phyloP scores from a whole-genome alignment of 164 flowering plant species.

The Amborella trichopoda region DNA sequence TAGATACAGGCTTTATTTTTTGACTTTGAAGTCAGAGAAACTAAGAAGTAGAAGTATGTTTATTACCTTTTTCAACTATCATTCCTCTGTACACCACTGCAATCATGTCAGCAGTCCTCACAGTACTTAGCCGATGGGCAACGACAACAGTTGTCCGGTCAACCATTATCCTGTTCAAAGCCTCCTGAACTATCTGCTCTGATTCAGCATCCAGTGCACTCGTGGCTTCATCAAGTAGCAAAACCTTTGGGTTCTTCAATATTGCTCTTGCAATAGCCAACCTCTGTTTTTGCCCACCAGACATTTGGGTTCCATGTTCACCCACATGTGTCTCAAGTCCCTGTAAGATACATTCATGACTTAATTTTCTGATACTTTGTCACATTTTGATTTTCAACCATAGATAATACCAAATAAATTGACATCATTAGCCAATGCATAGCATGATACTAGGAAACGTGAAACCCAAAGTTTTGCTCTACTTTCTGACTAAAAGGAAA shows the following conservation, averaged over 20 bases:
- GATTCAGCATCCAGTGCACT: slow-evolving; percentile 72
- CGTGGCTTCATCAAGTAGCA: slow-evolving; percentile 78
- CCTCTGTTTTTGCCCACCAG: slow-evolving; percentile 81
- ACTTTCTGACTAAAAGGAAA: background rate
- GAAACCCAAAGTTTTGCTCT: background rate
- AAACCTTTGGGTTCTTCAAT: slow-evolving; percentile 57
- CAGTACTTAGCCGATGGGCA: slow-evolving; percentile 62
- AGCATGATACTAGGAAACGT: background rate
- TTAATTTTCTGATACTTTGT: too few relatives aligned
- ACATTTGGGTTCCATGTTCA: slow-evolving; percentile 59
- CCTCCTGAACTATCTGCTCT: slow-evolving; percentile 56
- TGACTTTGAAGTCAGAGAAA: background rate
- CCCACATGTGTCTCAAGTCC: slow-evolving; percentile 69
- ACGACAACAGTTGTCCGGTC: slow-evolving; percentile 53
- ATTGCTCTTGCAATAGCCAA: slow-evolving; percentile 71
- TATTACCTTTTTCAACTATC: slow-evolving; percentile 59
- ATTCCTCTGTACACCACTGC: slow-evolving; percentile 61
- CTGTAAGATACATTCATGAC: slow-evolving; percentile 16
- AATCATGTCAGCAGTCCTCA: slow-evolving; percentile 49
- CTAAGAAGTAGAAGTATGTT: background rate
- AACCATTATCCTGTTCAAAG: slow-evolving; percentile 35
- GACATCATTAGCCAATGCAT: background rate
- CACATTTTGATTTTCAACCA: too few relatives aligned
- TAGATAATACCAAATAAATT: too few relatives aligned
- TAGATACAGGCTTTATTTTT: background rate